Evolutionary conservation across 2,329 filamentous ascomycete genomes (phyloP).

Genomic region (Talaromyces sp.): DNA sequence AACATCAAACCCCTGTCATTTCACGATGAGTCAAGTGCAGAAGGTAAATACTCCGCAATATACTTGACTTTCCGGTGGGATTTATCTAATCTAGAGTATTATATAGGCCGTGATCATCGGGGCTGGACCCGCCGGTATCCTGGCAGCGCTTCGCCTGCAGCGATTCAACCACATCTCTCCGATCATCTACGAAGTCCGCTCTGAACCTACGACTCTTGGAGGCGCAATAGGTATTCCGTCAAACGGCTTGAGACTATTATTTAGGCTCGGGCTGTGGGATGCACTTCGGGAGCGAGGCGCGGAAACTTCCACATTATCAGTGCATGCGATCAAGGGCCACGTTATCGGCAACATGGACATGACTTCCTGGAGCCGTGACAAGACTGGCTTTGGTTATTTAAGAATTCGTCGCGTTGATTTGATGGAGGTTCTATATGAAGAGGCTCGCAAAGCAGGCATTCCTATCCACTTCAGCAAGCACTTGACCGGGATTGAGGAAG

Average conservation of each 20-base stretch:
- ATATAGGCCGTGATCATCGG: not conserved
- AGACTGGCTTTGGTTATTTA: slow-evolving; percentile 27
- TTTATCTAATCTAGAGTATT: not conserved
- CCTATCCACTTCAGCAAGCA: slow-evolving; percentile 22
- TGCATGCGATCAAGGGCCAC: slow-evolving; percentile 17
- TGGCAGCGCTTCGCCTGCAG: not conserved
- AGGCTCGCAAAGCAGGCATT: slow-evolving; percentile 18
- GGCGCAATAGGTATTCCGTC: slow-evolving; percentile 24
- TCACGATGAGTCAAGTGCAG: not conserved
- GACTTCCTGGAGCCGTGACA: slow-evolving; percentile 3
- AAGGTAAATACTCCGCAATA: not conserved
- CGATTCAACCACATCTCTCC: slow-evolving; percentile 14
- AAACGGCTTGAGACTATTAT: slow-evolving; percentile 25
- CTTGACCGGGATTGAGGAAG: slow-evolving; percentile 20
- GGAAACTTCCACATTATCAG: slow-evolving; percentile 15
- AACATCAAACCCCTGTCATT: not conserved
- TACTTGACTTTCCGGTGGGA: not conserved
- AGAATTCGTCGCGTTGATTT: slow-evolving; percentile 27
- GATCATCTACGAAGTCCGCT: slow-evolving; percentile 26
- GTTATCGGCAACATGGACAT: not conserved
- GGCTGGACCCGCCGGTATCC: not conserved
- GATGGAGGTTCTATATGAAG: slow-evolving; percentile 22
- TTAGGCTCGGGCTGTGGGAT: slow-evolving; percentile 23
- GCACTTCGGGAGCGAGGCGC: slow-evolving; percentile 17
- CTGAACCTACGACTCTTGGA: slow-evolving; percentile 26